These are phyloP conservation scores for Cairneyella variabilis DNA, from an alignment of 495 filamentous ascomycete species.

Conservation along the genomic window DNA sequence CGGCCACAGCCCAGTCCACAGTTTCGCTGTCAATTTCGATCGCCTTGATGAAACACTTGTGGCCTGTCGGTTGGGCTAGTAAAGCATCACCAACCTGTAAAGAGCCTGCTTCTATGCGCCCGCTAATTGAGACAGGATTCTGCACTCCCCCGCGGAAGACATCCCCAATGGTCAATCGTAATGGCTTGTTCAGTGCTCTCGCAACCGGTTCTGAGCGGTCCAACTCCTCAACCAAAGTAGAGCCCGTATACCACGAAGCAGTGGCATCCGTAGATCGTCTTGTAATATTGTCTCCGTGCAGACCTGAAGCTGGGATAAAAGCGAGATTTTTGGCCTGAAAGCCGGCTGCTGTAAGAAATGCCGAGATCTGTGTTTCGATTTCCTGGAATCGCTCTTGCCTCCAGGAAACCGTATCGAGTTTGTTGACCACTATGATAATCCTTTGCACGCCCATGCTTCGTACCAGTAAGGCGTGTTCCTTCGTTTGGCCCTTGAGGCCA, in stretches of 20 bases:
- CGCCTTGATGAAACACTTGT: conserved; percentile 73
- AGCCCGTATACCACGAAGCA: conserved; percentile 72
- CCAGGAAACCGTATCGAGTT: conserved; percentile 85
- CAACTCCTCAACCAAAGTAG: conserved; percentile 75
- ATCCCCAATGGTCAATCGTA: conserved; percentile 81
- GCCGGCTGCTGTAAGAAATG: conserved; percentile 76
- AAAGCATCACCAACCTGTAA: conserved; percentile 81
- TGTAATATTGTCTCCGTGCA: conserved; percentile 82
- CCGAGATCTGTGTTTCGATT: conserved; percentile 76
- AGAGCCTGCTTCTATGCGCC: conserved; percentile 79
- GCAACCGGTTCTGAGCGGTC: conserved; percentile 72
- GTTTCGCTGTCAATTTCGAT: conserved; percentile 67
- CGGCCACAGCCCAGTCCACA: conserved; percentile 90
- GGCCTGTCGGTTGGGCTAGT: conserved; percentile 71
- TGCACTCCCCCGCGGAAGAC: conserved; percentile 71
- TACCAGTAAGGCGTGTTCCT: conserved; percentile 85
- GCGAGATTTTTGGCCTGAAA: conserved; percentile 75
- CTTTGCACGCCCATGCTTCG: conserved; percentile 89
- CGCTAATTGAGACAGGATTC: conserved; percentile 74
- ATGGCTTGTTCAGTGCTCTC: conserved; percentile 69
- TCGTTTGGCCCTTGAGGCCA: conserved; percentile 89
- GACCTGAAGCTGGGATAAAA: conserved; percentile 85
- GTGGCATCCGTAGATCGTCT: conserved; percentile 51
- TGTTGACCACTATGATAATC: conserved; percentile 89
- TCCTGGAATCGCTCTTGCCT: conserved; percentile 75